These are phyloP conservation scores for Yamadazyma sp. DNA, from an alignment of 805 yeast species.

Conservation along the genomic window DNA sequence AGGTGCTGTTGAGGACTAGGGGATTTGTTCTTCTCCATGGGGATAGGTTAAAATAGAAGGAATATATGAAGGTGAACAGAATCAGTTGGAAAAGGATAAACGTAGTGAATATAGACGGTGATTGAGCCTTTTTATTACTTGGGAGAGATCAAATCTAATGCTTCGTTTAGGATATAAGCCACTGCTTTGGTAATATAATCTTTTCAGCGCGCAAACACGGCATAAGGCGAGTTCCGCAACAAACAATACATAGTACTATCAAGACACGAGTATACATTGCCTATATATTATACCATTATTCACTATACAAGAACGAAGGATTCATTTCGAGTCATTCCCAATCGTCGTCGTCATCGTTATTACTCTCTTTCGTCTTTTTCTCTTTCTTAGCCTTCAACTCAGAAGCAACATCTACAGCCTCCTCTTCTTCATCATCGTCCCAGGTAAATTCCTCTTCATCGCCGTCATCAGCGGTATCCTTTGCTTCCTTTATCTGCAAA, in stretches of 20 bases:
- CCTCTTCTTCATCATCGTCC: constrained; percentile 40
- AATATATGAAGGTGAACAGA: too few species aligned
- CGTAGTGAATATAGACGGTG: too few species aligned
- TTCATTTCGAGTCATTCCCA: constrained; percentile 47
- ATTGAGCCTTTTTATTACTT: too few species aligned
- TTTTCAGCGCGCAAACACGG: too few species aligned
- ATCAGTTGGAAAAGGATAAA: too few species aligned
- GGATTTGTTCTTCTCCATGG: constrained; percentile 8
- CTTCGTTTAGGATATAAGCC: too few species aligned
- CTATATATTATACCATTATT: too few species aligned
- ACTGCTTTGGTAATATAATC: too few species aligned
- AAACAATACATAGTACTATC: constrained; percentile 1
- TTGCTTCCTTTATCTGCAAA: constrained; percentile 45
- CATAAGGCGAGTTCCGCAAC: too few species aligned
- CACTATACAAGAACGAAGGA: neutral
- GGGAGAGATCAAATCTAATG: too few species aligned
- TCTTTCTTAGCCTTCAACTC: constrained; percentile 9
- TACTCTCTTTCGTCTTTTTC: neutral
- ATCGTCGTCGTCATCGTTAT: constrained; percentile 49
- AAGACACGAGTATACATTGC: too few species aligned
- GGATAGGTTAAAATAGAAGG: too few species aligned
- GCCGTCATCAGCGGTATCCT: constrained; percentile 37
- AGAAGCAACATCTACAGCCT: constrained; percentile 15
- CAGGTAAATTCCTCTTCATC: constrained; percentile 55
- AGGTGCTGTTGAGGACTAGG: constrained; percentile 12